Evolutionary conservation across 2,329 filamentous ascomycete genomes (phyloP).

Genomic region (Cladosporium sp.): DNA sequence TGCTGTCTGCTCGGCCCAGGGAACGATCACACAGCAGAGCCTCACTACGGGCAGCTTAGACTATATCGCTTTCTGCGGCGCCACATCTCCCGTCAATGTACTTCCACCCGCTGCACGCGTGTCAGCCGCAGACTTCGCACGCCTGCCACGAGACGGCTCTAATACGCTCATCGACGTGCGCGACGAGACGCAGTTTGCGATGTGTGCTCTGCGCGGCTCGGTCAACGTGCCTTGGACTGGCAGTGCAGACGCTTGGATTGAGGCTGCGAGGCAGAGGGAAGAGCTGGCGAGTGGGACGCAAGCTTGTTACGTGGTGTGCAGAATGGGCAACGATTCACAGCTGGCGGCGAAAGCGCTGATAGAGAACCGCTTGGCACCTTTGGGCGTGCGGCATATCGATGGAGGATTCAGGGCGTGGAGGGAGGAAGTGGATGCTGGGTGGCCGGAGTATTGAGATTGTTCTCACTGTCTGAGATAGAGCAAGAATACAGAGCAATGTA

Average conservation of each 20-base stretch:
- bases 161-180: slow-evolving; percentile 72
- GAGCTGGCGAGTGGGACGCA: background rate
- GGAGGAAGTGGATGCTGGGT: slow-evolving; percentile 57
- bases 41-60: slow-evolving; percentile 66
- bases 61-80: slow-evolving; percentile 83
- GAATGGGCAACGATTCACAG: slow-evolving; percentile 76
- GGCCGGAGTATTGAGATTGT: slow-evolving; percentile 55
- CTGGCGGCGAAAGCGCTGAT: slow-evolving; percentile 63
- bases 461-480: background rate
- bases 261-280: background rate
- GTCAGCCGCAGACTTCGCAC: slow-evolving; percentile 57
- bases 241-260: slow-evolving; percentile 33
- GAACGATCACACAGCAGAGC: slow-evolving; percentile 59
- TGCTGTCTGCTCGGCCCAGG: slow-evolving; percentile 66
- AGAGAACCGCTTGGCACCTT: slow-evolving; percentile 49
- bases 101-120: slow-evolving; percentile 65
- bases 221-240: slow-evolving; percentile 69
- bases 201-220: slow-evolving; percentile 71
- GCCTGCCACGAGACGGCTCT: slow-evolving; percentile 21
- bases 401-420: slow-evolving; percentile 74
- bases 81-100: slow-evolving; percentile 49
- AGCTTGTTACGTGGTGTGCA: slow-evolving; percentile 57
- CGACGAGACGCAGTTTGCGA: slow-evolving; percentile 77
- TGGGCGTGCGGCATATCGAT: slow-evolving; percentile 61
- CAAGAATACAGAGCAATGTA: background rate